Evolutionary conservation across 2,329 filamentous ascomycete genomes (phyloP).

Genomic region (Talaromyces albobiverticillius): DNA sequence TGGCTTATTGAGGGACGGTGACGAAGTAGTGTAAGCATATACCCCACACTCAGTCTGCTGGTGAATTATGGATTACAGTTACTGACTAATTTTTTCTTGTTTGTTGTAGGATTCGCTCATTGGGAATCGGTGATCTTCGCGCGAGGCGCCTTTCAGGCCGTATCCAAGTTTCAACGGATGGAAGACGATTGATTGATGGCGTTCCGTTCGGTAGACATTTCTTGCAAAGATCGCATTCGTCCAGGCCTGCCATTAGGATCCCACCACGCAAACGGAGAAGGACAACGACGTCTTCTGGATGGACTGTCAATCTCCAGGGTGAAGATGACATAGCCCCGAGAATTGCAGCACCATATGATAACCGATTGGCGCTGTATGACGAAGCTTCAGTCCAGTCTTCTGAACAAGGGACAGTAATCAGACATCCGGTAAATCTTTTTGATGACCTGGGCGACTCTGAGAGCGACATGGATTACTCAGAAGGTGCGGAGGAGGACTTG

Average conservation of each 20-base stretch:
- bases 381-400: constrained; percentile 26
- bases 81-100: background rate
- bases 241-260: constrained; percentile 66
- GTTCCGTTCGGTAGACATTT: constrained; percentile 76
- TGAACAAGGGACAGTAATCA: constrained; percentile 36
- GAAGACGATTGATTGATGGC: constrained; percentile 80
- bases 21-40: constrained; percentile 69
- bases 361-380: constrained; percentile 15
- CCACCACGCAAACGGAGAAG: constrained; percentile 68
- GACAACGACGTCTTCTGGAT: constrained; percentile 35
- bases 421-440: constrained; percentile 28
- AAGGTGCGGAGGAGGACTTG: constrained; percentile 35
- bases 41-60: background rate
- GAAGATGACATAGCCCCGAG: constrained; percentile 20
- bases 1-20: constrained; percentile 73
- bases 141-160: constrained; percentile 71
- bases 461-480: constrained; percentile 31
- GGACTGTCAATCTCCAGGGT: constrained; percentile 20
- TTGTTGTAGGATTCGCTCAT: constrained; percentile 66
- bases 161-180: constrained; percentile 74
- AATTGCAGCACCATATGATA: constrained; percentile 7
- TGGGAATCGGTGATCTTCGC: constrained; percentile 71
- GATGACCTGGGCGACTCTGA: constrained; percentile 27
- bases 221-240: constrained; percentile 54
- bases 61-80: background rate